A percentile compares a stretch with the other conserved stretches of the same genome.
These are phyloP conservation scores for Aspergillus pseudotamarii DNA, from an alignment of 2,329 filamentous ascomycete species.

Conservation along the genomic window DNA sequence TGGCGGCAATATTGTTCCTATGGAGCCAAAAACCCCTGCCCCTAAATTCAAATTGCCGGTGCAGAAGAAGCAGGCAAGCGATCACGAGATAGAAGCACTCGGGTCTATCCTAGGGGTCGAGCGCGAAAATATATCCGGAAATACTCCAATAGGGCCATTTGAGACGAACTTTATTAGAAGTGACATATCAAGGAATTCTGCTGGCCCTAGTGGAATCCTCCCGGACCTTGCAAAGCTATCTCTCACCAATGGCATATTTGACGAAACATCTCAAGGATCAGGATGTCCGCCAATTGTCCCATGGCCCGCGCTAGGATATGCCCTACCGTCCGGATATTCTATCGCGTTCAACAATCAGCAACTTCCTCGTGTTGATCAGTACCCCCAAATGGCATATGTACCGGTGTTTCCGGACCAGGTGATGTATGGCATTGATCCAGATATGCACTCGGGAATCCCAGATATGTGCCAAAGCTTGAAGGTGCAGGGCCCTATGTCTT, in stretches of 20 bases:
- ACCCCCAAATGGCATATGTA: slow-evolving; percentile 14
- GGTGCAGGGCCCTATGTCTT: slow-evolving; percentile 14
- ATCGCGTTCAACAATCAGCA: slow-evolving; percentile 8
- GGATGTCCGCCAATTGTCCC: slow-evolving; percentile 11
- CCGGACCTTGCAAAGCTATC: slow-evolving; percentile 1
- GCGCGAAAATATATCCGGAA: not conserved
- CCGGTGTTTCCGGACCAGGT: slow-evolving; percentile 15
- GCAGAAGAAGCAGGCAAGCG: slow-evolving; percentile 15
- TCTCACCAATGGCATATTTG: not conserved
- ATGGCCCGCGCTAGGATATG: slow-evolving; percentile 14
- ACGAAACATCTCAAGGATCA: slow-evolving; percentile 7
- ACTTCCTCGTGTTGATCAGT: slow-evolving; percentile 14
- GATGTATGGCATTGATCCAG: slow-evolving; percentile 13
- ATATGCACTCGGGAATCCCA: slow-evolving; percentile 21
- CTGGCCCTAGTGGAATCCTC: not conserved
- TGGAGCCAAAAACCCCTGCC: slow-evolving; percentile 38
- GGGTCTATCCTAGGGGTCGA: not conserved
- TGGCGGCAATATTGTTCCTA: slow-evolving; percentile 53
- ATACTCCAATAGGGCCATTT: not conserved
- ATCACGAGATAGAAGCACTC: not conserved
- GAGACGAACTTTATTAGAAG: not conserved
- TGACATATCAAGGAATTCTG: not conserved
- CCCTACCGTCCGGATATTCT: slow-evolving; percentile 14
- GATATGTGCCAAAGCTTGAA: slow-evolving; percentile 18
- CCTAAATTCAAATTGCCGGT: slow-evolving; percentile 39